phyloP scores from a whole-genome alignment of 768 basidiomycete species.

The Lentinula boryana region DNA sequence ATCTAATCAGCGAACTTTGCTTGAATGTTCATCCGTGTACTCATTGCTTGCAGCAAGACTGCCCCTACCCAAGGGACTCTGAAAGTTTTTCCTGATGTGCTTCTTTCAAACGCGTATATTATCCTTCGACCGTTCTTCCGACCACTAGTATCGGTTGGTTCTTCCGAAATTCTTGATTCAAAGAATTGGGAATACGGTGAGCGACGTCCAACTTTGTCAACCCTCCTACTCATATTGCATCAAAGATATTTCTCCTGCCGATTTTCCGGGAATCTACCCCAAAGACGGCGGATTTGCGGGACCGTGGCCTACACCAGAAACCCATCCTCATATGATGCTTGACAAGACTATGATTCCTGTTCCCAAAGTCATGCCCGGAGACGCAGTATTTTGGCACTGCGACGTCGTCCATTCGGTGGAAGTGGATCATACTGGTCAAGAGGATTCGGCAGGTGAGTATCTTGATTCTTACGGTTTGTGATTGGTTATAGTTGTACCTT shows the following conservation, averaged over 20 bases:
- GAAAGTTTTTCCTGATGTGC: conserved; percentile 61
- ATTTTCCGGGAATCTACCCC: conserved; percentile 47
- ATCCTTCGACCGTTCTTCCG: conserved; percentile 79
- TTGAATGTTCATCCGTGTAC: neutral
- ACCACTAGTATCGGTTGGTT: conserved; percentile 32
- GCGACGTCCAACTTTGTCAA: neutral
- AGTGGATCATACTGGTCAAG: conserved; percentile 33
- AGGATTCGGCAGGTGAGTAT: conserved; percentile 37
- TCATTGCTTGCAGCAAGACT: conserved; percentile 40
- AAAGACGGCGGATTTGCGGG: conserved; percentile 32
- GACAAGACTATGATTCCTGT: conserved; percentile 55
- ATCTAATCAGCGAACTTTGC: neutral
- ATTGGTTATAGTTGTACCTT: neutral
- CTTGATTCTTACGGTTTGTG: neutral
- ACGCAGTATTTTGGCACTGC: conserved; percentile 65
- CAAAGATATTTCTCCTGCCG: conserved; percentile 38
- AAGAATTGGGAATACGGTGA: conserved; percentile 51
- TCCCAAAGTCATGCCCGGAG: conserved; percentile 57
- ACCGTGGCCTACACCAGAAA: conserved; percentile 41
- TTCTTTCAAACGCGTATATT: conserved; percentile 63
- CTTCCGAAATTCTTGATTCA: conserved; percentile 36
- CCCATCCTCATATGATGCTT: conserved; percentile 38
- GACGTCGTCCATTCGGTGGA: conserved; percentile 28
- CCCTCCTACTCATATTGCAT: neutral
- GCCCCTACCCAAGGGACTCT: conserved; percentile 66